Base-by-base conservation (phyloP, 2,329 filamentous ascomycete genomes). In the Cercospora nicotianae region DNA sequence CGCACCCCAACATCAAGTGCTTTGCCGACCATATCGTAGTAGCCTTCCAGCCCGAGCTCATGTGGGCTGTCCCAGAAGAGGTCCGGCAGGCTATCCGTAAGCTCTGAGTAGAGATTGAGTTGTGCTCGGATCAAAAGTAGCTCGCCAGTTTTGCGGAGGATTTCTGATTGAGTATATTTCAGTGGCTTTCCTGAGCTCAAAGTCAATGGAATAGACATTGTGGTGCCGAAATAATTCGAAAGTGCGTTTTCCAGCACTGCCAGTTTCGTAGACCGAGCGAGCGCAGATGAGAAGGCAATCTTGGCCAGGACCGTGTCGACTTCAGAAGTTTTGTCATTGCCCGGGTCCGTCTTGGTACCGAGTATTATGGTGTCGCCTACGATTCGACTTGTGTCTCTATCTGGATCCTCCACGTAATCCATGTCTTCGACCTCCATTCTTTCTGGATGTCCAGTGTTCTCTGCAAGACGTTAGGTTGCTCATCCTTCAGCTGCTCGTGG, bases 1-100 rank as follows among this genome's bases (percentile, higher is more conserved):
- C 95, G 87, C 28, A 95, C 92, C 36, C 92, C 91, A 26, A 98
- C 94, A 79, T 98, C 95, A 39, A 99, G 85, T 0, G 93, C 93
- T 64, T 90, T 88, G 48, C 94, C 94, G 48, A 97, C 93, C 79
- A 95, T 91, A 73, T 97, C 94, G 79, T 98, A 99, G 81, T 97
- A 98, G 31, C 90, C 91, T 79, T 97, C 95, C 2, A 99, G 85
- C 0, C 93, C 92, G 2, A 97, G 87, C 79, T 97, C 94, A 74
- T 95, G 91, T 60, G 89, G 87, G 73, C 87, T 91, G 79, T 99
- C 95, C 95, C 95, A 99, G 81, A 99, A 97, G 57, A 98, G 88
- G 80, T 99, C 95, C 0, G 95, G 95, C 18, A 98, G 85, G 18
- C 92, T 93, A 81, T 99, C 95, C 0, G 95, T 98, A 36, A 99